Base-by-base conservation (phyloP, 352 stramenopile genomes). In the Phytophthora multivora region DNA sequence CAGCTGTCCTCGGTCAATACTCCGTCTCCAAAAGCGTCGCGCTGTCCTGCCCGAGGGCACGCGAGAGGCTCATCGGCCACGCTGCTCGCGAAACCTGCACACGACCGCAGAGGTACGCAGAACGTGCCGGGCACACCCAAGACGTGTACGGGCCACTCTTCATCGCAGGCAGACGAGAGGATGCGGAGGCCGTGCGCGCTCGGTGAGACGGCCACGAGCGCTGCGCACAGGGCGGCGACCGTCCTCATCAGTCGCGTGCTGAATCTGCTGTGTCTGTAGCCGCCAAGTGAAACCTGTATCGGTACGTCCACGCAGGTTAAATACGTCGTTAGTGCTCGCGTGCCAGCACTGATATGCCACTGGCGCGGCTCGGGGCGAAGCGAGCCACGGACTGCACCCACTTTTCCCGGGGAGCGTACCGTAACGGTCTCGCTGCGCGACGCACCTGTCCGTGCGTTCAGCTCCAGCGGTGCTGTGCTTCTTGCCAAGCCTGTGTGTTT, bases 1-100 rank as follows among this genome's bases (percentile, higher is more conserved):
- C 78, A 88, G 48, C 70, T 83, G 48, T 77, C 75, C 19, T 23
- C 26, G 12, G 41, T 19, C 9, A 88, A 43, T 28, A 59, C n/a
- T 6, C 19, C 49, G 4, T 42, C 41, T 19, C 69, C 60, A 19
- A 63, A 57, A 0, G 54, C 52, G 18, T 70, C 54, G 31, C 54
- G 50, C 30, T 77, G 63, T 11, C 75, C 75, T 10, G 55, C 51
- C 6, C 35, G 40, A 3, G 78, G 78, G 42, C 78, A 88, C 0
- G 63, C 62, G n/a, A 78, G 64, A 8, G 58, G 46, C 30, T 60
- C 31, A 10, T 60, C 35, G 25, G 7, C 38, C 21, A 52, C 61
- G 26, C 4, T 26, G 3, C 11, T 41, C 31, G 58, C 25, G 0
- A 31, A 49, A 2, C 78, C 78, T 12, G 69, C 59, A 13, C 78